Base-by-base conservation (phyloP, 257 asterid species). In the Scutellaria galericulata region DNA sequence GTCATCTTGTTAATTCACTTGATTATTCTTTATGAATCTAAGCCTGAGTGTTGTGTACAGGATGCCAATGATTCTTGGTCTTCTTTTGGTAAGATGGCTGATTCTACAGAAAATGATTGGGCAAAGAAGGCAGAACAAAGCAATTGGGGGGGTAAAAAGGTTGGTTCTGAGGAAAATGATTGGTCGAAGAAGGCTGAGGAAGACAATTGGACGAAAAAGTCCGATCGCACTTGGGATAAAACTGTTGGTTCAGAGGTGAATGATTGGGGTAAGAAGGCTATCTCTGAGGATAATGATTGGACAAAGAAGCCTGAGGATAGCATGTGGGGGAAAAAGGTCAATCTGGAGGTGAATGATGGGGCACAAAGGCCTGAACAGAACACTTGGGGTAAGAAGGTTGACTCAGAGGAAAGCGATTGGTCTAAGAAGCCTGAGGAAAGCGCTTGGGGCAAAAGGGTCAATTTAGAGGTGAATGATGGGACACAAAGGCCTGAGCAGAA, bases 41-140 rank as follows among this genome's bases (percentile, higher is more conserved):
- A 68, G 65, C 13, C 35, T 35, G 24, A 39, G 39, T 75, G 14
- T 39, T 67, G 44, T 77, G 54, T 60, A 60, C 78, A 79, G 86
- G 79, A 65, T 71, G 75, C 40, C 12, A 61, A 46, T 72, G 83
- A 79, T 20, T 45, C 68, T 9, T 78, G 86, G 86, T 79, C 90
- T 50, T 64, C 84, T 47, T 81, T 62, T 72, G 82, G 63, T 31
- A 74, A 80, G 61, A 75, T 71, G 42, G 72, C 7, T 22, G 68
- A 53, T 48, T 39, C 78, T 42, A 78, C n/a, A 24, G 80, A 24
- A 37, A 68, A 73, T 45, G 76, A 8, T 13, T 54, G 71, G 82
- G 59, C 45, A 1, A 70, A 48, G 18, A 47, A 5, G 37, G 27
- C 64, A 9, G 67, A 55, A 3, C 10, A 35, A 44, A 66, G 60